Evolutionary conservation across 2,329 filamentous ascomycete species (phyloP).

Genomic region (Paramyrothecium sp.): DNA sequence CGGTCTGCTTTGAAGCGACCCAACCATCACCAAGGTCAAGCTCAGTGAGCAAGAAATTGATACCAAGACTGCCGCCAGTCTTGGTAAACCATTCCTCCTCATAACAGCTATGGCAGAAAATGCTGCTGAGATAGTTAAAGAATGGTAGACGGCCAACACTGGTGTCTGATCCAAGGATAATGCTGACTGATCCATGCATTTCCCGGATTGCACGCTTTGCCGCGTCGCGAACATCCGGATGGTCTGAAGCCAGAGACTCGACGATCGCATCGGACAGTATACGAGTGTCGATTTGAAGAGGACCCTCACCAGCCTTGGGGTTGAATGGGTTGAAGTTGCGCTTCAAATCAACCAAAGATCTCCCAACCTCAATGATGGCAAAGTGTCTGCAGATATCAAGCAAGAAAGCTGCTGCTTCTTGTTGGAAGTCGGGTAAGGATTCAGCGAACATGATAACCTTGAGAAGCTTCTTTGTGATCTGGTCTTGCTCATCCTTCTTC

Average conservation of each 20-base stretch:
- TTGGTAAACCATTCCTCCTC: conserved; percentile 99
- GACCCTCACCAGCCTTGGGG: conserved; percentile 81
- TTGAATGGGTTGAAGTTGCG: conserved; percentile 78
- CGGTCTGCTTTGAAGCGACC: conserved; percentile 78
- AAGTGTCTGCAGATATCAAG: conserved; percentile 86
- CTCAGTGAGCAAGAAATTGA: conserved; percentile 82
- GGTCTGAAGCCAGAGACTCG: conserved; percentile 85
- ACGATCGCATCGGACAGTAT: conserved; percentile 87
- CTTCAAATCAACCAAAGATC: conserved; percentile 77
- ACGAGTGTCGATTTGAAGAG: conserved; percentile 81
- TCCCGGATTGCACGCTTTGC: conserved; percentile 77
- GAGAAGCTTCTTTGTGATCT: conserved; percentile 78
- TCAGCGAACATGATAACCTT: conserved; percentile 86
- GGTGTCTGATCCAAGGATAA: conserved; percentile 74
- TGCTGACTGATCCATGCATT: conserved; percentile 72
- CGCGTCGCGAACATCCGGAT: conserved; percentile 74
- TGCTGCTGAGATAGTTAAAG: conserved; percentile 78
- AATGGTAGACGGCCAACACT: conserved; percentile 77
- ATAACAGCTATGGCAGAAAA: conserved; percentile 92
- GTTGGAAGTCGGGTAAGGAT: conserved; percentile 76
- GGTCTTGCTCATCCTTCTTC: conserved; percentile 84
- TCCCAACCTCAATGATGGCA: conserved; percentile 83
- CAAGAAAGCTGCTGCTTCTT: conserved; percentile 73
- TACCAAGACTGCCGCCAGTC: conserved; percentile 85
- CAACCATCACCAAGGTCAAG: conserved; percentile 81